Base-by-base conservation (phyloP, 164 flowering plant species). In the Cinnamomum micranthum region DNA sequence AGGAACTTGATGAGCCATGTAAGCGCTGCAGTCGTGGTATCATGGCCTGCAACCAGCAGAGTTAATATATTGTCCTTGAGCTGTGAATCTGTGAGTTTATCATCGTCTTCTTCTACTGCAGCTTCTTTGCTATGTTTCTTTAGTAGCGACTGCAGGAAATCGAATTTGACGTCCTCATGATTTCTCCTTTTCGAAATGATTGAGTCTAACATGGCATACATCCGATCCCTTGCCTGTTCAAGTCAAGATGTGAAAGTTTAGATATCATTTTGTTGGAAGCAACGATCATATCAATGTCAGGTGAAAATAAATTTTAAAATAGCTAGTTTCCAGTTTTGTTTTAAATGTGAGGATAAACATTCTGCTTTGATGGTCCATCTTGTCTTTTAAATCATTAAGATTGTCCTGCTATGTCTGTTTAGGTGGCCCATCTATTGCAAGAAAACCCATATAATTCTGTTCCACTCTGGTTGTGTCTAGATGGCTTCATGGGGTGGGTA, bases 11-110 rank as follows among this genome's bases (percentile, higher is more conserved):
- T 79, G 75, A 88, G 71, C 91, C 93, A 90, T 68, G 93, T 86
- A 47, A 90, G 85, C 65, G 86, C 90, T 41, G 93, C 93, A 50
- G 89, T 90, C 14, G 93, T 88, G 62, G 93, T 90, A 71, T 90
- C 93, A 83, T 90, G 93, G 14, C 93, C 93, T 11, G 93, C 91
- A 74, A 88, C 75, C 24, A 90, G 82, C 59, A 90, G 79, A 64
- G 91, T 87, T 62, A 90, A 71, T 76, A 90, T 84, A 71, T 88
- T 90, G 80, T 88, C 93, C 83, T 88, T 90, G 73, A 90, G 70
- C 73, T 87, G 91, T 73, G 58, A 52, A 71, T 90, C 93, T 9
- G 93, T 82, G 51, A 90, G 87, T 76, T 85, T 88, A 50, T 88
- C 78, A 59, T 85, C 88, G 35, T 83, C 80, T 10, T 75, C 79